These are phyloP conservation scores for Alternaria dauci DNA, from an alignment of 2,329 filamentous ascomycete species.

Conservation along the genomic window DNA sequence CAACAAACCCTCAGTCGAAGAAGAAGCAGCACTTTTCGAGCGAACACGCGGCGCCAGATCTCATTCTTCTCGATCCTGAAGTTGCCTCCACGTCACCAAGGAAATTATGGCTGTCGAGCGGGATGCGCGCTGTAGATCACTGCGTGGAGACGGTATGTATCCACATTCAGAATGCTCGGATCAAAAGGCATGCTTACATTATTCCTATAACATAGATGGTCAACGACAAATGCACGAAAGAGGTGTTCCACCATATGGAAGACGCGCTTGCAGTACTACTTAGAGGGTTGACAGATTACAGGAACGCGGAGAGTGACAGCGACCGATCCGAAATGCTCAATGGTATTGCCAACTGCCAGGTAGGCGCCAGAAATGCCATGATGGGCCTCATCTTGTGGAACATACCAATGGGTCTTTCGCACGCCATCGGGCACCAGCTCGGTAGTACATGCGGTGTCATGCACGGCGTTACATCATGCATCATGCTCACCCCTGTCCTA, in stretches of 20 bases:
- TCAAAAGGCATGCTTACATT: not conserved
- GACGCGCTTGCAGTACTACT: conserved; percentile 32
- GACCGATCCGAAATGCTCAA: conserved; percentile 22
- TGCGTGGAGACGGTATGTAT: conserved; percentile 36
- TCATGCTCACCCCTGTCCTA: conserved; percentile 32
- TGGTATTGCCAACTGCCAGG: conserved; percentile 31
- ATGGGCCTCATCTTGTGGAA: conserved; percentile 28
- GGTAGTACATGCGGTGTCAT: conserved; percentile 31
- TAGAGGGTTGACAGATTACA: conserved; percentile 29
- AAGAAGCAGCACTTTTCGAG: conserved; percentile 40
- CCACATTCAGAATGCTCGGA: not conserved
- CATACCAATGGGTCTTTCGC: conserved; percentile 32
- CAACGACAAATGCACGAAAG: conserved; percentile 21
- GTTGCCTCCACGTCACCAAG: conserved; percentile 35
- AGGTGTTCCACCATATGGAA: conserved; percentile 29
- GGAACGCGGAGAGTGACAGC: conserved; percentile 23
- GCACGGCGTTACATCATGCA: conserved; percentile 35
- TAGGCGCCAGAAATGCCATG: conserved; percentile 34
- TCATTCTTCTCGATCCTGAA: conserved; percentile 35
- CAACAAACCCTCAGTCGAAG: conserved; percentile 26
- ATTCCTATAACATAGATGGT: conserved; percentile 15
- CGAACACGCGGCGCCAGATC: conserved; percentile 25
- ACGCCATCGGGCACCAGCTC: conserved; percentile 35
- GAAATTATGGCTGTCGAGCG: conserved; percentile 38
- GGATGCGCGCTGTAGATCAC: conserved; percentile 41